These are phyloP conservation scores for Psilocybe azurescens DNA, from an alignment of 768 basidiomycete genomes.

Conservation along the genomic window DNA sequence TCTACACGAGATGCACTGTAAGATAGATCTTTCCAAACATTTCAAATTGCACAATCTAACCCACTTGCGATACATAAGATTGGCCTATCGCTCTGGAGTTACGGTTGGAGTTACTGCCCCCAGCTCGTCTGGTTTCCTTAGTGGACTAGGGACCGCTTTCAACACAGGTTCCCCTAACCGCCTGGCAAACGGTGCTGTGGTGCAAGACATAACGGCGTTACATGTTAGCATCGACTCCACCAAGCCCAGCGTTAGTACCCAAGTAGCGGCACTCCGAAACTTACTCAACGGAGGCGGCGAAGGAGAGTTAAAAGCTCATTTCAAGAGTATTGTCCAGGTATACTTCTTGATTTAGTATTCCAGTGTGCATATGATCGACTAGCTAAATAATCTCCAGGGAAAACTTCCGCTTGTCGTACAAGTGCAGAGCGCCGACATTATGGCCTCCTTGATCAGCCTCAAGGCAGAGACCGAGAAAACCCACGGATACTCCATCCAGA, in stretches of 20 bases:
- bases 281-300: slow-evolving; percentile 48
- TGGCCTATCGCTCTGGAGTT: slow-evolving; percentile 71
- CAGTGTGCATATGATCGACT: too few species aligned
- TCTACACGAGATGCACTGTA: slow-evolving; percentile 59
- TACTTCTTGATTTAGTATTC: slow-evolving; percentile 13
- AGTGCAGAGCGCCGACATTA: slow-evolving; percentile 70
- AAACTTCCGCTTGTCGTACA: slow-evolving; percentile 63
- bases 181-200: slow-evolving; percentile 59
- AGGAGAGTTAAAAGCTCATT: slow-evolving; percentile 44
- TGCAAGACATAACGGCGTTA: slow-evolving; percentile 64
- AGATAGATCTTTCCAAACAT: slow-evolving; percentile 14
- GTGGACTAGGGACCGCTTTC: slow-evolving; percentile 65
- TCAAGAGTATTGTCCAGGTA: slow-evolving; percentile 53
- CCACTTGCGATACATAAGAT: slow-evolving; percentile 32
- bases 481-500: slow-evolving; percentile 43
- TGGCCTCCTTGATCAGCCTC: slow-evolving; percentile 66
- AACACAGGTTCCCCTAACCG: slow-evolving; percentile 59
- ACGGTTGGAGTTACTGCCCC: slow-evolving; percentile 67
- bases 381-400: slow-evolving; percentile 40
- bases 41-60: too few species aligned
- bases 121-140: slow-evolving; percentile 48
- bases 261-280: slow-evolving; percentile 63
- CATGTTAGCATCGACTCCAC: slow-evolving; percentile 59
- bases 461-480: slow-evolving; percentile 64
- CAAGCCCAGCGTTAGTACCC: slow-evolving; percentile 64